Evolutionary conservation across 108 stramenopile species (phyloP), one percentile per base, ranked within the genome.

Genomic region (Epithemia pelagica): DNA sequence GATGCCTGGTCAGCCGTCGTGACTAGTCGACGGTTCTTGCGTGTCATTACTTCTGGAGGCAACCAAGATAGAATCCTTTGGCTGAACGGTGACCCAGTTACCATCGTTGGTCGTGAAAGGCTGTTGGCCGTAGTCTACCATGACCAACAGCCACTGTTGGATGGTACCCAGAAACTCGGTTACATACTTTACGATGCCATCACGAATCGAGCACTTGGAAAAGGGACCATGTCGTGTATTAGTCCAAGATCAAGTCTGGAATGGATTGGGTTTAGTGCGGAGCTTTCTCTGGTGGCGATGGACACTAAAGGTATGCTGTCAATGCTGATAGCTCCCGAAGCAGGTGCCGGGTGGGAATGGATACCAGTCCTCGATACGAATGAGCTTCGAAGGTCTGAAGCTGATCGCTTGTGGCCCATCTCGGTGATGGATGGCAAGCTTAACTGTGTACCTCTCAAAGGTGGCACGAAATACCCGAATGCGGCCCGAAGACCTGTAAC

Each of bases 181-280:
- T 92, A 82, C 57, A 58, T 76, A 10, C 58, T 92, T 25, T 85
- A 82, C 69, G 88, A 92, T 68, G 86, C 83, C 15, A 55, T 78
- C 1, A 69, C 59, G 5, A 82, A 85, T 32, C 64, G 65, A 33
- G 70, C 75, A 24, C 31, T 92, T 27, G 65, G 74, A 0, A 54
- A 66, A 26, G 91, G 91, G 23, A 57, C 88, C 1, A 66, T 85
- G 23, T 86, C 87, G 0, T 85, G 82, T 29, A 67, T 90, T 22
- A 79, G 83, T 46, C 62, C 76, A 10, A 79, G 86, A 21, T 77
- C 85, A 0, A 70, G 78, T 8, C 61, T 94, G 53, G 63, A 76
- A n/a, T 94, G 92, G 89, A 77, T 74, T 19, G 92, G 92, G 10
- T 94, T 94, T 58, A 89, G 74, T 60, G 85, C 84, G 61, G 84